Evolutionary conservation across 2,329 filamentous ascomycete genomes (phyloP).

Genomic region (Penicillium olsonii): DNA sequence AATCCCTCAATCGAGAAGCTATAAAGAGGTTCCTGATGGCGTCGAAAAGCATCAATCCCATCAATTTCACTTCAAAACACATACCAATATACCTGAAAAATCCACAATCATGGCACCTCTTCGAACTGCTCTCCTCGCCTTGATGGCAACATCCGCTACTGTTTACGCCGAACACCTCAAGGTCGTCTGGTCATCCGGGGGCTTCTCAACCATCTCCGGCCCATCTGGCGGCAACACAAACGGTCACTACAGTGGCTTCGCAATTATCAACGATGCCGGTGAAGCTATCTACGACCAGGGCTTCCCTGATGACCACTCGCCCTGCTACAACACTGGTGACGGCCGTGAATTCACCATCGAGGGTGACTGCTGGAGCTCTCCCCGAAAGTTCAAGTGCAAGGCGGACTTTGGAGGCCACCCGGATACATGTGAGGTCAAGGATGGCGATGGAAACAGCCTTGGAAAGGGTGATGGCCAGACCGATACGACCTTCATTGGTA

Average conservation of each 20-base stretch:
- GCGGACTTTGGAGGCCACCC: conserved; percentile 16
- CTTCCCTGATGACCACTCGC: conserved; percentile 12
- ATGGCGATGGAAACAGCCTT: conserved; percentile 13
- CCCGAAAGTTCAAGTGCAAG: conserved; percentile 16
- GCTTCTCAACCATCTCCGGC: conserved; percentile 17
- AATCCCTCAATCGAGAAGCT: not conserved
- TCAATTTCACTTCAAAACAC: not conserved
- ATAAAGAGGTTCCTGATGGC: not conserved
- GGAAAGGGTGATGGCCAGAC: conserved; percentile 12
- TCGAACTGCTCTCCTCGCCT: conserved; percentile 8
- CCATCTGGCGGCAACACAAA: conserved; percentile 13
- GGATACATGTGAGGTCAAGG: conserved; percentile 16
- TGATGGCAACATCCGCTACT: conserved; percentile 11
- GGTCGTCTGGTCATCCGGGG: conserved; percentile 15
- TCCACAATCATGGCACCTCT: conserved; percentile 10
- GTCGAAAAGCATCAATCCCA: not conserved
- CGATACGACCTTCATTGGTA: conserved; percentile 16
- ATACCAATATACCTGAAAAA: not conserved
- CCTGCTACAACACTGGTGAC: conserved; percentile 16
- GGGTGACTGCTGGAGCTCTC: conserved; percentile 15
- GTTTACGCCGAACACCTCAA: conserved; percentile 15
- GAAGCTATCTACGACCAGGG: conserved; percentile 16
- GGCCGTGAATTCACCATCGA: conserved; percentile 19
- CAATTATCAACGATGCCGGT: conserved; percentile 14
- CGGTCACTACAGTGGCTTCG: conserved; percentile 15